Base-by-base conservation (phyloP, 768 basidiomycete genomes). In the Lepiota venenata region DNA sequence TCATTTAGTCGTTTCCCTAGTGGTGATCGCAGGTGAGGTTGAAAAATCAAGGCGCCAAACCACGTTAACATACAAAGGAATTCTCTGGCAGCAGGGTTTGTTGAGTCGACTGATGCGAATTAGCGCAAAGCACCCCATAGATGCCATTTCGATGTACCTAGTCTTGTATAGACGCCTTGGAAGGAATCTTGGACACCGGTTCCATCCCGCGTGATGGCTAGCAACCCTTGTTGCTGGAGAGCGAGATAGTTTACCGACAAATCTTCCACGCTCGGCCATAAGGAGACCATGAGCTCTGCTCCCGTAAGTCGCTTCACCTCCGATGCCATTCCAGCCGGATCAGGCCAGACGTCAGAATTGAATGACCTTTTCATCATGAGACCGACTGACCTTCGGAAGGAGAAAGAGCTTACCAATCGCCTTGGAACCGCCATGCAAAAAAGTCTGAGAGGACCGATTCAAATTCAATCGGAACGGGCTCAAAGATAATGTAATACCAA, bases 251-350 rank as follows among this genome's bases (percentile, higher is more conserved):
- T 72, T 36, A 58, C 62, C 3, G 71, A 72, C n/a, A 67, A 52
- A 50, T 71, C 71, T 56, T 72, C 71, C 18, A 72, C 69, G 46
- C 69, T 71, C 2, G 71, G 71, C 71, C 71, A 72, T 32, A 72
- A 59, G 8, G 71, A 72, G 7, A 71, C 71, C 71, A 72, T 72
- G 64, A 72, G 65, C 53, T 72, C 69, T 9, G 71, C 71, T 1
- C 71, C 71, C 9, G 71, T 72, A 29, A 71, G 62, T 4, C 56
- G 58, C 50, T 71, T 72, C 29, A 71, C 71, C 47, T 64, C 55
- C 16, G 65, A 61, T 8, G 69, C 67, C 71, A 72, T 72, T 16
- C 36, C 58, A 9, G 63, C 64, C 41, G 69, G 69, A 54, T 71
- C 69, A 2, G 71, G 71, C 61, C 64, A 72, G 45, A 67, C 70